Conservation (phyloP, 2,329 filamentous ascomycete species). For the Onygena corvina region DNA sequence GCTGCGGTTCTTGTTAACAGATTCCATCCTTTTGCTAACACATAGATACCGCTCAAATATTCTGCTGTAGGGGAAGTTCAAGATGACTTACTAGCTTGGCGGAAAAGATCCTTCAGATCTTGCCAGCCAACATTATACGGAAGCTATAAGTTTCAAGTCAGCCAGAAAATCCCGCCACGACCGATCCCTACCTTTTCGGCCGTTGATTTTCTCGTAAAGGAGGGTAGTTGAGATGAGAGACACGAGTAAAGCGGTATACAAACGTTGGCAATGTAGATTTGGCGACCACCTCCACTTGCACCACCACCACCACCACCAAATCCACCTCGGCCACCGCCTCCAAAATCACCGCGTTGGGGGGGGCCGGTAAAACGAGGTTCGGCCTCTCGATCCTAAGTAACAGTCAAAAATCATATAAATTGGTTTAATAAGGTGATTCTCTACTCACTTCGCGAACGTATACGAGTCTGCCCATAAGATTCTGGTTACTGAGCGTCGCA, state of each 20-base stretch:
- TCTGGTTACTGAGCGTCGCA: conserved; percentile 96
- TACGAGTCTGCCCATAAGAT: conserved; percentile 93
- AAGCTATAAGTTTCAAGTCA: conserved; percentile 51
- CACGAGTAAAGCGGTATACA: conserved; percentile 42
- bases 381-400: conserved; percentile 78
- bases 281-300: conserved; percentile 54
- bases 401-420: conserved; percentile 10
- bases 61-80: background rate
- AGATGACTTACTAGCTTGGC: conserved; percentile 72
- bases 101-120: conserved; percentile 96
- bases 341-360: conserved; percentile 53
- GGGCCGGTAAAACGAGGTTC: conserved; percentile 89
- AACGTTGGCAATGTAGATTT: conserved; percentile 98
- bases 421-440: background rate
- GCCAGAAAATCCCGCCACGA: conserved; percentile 15
- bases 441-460: conserved; percentile 83
- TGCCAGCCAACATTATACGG: conserved; percentile 98
- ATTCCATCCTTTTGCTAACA: background rate
- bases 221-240: background rate
- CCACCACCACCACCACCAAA: conserved; percentile 39
- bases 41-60: background rate
- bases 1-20: conserved; percentile 31
- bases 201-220: background rate
- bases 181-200: background rate
- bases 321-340: conserved; percentile 42